Conservation (phyloP, 805 yeast genomes). For the Metschnikowia reukaufii region DNA sequence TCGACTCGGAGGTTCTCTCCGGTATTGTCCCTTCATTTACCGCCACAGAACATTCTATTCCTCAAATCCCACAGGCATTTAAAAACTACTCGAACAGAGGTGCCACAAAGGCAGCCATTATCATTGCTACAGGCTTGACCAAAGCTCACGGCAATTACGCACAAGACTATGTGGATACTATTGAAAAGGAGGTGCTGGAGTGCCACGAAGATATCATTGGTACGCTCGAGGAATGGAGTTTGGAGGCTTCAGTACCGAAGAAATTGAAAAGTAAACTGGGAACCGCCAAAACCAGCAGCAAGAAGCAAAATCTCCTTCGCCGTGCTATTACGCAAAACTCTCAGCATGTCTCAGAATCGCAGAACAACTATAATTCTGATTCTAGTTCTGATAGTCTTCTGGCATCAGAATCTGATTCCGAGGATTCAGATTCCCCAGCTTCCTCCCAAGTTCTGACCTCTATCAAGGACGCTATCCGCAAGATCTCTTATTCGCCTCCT, state of each 20-base stretch:
- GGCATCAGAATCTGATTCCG: not conserved
- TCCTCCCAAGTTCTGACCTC: not conserved
- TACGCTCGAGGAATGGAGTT: conserved; percentile 11
- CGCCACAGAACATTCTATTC: not conserved
- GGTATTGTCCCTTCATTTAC: not conserved
- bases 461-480: not conserved
- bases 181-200: conserved; percentile 7
- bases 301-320: conserved; percentile 6
- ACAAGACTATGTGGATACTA: conserved; percentile 5
- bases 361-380: not conserved
- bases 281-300: not conserved
- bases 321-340: conserved; percentile 16
- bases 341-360: conserved; percentile 2
- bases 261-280: not conserved
- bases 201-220: conserved; percentile 7
- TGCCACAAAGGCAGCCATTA: conserved; percentile 10
- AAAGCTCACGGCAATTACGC: conserved; percentile 7
- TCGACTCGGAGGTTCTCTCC: conserved; percentile 1
- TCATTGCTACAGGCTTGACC: conserved; percentile 10
- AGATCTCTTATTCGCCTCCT: conserved; percentile 4
- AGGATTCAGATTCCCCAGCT: not conserved
- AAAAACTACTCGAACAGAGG: conserved; percentile 1
- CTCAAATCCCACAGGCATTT: conserved; percentile 3
- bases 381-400: not conserved
- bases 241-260: not conserved